phyloP scores from a whole-genome alignment of 2,329 filamentous ascomycete genomes.

The Diaporthe sp. region DNA sequence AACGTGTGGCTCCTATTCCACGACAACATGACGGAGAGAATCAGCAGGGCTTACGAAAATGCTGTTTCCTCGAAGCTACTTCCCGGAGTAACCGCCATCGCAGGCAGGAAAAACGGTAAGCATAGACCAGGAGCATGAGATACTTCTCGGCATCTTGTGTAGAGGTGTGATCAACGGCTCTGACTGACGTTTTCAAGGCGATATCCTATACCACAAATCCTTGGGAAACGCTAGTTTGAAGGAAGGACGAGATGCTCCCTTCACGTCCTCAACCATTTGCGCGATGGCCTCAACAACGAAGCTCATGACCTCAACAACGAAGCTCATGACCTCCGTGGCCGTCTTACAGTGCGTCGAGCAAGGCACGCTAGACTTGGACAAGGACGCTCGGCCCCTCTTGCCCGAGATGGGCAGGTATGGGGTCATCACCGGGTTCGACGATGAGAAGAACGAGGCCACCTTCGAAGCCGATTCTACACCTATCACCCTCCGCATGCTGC shows the following conservation, averaged over 20 bases:
- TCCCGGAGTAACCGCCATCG: constrained; percentile 43
- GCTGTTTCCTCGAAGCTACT: constrained; percentile 44
- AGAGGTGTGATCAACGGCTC: neutral
- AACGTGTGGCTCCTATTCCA: neutral
- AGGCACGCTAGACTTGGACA: constrained; percentile 52
- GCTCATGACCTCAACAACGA: constrained; percentile 57
- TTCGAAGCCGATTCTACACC: constrained; percentile 47
- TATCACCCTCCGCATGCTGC: constrained; percentile 61
- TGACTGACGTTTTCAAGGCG: constrained; percentile 40
- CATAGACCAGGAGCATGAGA: neutral
- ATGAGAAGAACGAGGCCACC: constrained; percentile 51
- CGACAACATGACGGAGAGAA: constrained; percentile 8
- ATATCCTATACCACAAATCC: constrained; percentile 45
- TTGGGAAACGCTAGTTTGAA: constrained; percentile 44
- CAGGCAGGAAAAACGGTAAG: constrained; percentile 45
- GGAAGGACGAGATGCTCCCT: constrained; percentile 44
- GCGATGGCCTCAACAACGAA: constrained; percentile 57
- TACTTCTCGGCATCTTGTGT: no score
- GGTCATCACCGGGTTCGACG: constrained; percentile 58
- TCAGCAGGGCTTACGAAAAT: constrained; percentile 43
- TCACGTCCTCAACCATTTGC: constrained; percentile 45
- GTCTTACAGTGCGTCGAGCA: constrained; percentile 58
- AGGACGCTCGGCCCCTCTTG: constrained; percentile 54
- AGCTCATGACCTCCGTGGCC: constrained; percentile 55
- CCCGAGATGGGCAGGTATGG: constrained; percentile 59